Percentiles rank a stretch among this genome's conserved stretches.
These are phyloP conservation scores for Persicaria maculosa DNA, from an alignment of 148 eudicot genomes.

Conservation along the genomic window DNA sequence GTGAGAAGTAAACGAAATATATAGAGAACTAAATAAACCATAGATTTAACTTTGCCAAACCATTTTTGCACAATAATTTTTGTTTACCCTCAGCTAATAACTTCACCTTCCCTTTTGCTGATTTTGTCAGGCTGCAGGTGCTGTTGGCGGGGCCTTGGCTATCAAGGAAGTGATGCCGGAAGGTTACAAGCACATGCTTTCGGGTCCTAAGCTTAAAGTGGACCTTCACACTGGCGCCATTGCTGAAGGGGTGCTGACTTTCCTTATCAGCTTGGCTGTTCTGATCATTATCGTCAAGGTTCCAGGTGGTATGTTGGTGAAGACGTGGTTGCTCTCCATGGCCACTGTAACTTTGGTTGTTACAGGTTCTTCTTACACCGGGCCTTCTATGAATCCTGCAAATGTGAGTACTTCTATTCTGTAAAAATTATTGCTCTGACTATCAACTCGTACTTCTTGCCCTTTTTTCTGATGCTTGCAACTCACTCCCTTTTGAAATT, in stretches of 20 bases:
- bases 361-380: slow-evolving; percentile 70
- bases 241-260: slow-evolving; percentile 85
- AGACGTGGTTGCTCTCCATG: slow-evolving; percentile 74
- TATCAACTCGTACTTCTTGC: not conserved
- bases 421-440: not conserved
- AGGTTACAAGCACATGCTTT: slow-evolving; percentile 68
- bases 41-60: not conserved
- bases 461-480: not conserved
- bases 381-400: slow-evolving; percentile 96
- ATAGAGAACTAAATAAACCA: not conserved
- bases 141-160: slow-evolving; percentile 75
- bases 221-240: slow-evolving; percentile 85
- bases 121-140: slow-evolving; percentile 63
- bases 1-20: too few relatives aligned
- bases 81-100: not conserved
- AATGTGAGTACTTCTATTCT: slow-evolving; percentile 43
- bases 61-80: not conserved
- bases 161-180: slow-evolving; percentile 70
- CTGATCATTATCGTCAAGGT: slow-evolving; percentile 55
- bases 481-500: not conserved
- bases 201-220: slow-evolving; percentile 77
- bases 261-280: slow-evolving; percentile 59
- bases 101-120: slow-evolving; percentile 11
- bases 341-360: slow-evolving; percentile 63
- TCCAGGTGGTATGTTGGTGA: slow-evolving; percentile 44